phyloP scores from a whole-genome alignment of 306 rosid species.

The Vigna mungo region DNA sequence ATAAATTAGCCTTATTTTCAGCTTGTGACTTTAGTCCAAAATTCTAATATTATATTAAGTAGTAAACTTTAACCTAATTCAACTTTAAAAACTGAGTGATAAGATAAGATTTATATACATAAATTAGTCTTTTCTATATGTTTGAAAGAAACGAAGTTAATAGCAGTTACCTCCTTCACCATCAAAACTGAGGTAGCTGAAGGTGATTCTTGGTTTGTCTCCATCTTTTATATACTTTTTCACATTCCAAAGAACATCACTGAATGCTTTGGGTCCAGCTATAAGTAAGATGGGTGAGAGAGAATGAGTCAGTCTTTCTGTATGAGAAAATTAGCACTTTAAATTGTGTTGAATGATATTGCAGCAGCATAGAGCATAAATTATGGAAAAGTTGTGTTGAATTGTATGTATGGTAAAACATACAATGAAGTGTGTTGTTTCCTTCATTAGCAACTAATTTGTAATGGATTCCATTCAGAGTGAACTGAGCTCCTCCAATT shows the following conservation, averaged over 20 bases:
- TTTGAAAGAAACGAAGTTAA: not conserved
- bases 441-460: constrained; percentile 75
- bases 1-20: too few species aligned
- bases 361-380: too few species aligned
- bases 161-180: constrained; percentile 71
- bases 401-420: not conserved
- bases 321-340: not conserved
- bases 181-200: constrained; percentile 69
- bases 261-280: constrained; percentile 82
- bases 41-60: too few species aligned
- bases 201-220: constrained; percentile 61
- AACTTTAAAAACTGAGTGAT: too few species aligned
- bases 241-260: constrained; percentile 83
- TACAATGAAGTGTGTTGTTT: constrained; percentile 83
- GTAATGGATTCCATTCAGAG: constrained; percentile 65
- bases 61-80: too few species aligned
- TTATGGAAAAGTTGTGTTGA: not conserved
- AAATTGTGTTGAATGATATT: not conserved
- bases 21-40: too few species aligned
- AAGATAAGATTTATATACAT: too few species aligned
- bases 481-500: constrained; percentile 83
- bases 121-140: too few species aligned
- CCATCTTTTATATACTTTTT: constrained; percentile 54
- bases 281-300: not conserved
- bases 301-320: not conserved